Evolutionary conservation across 257 asterid genomes (phyloP).

Genomic region (Solanum gandarillasii): DNA sequence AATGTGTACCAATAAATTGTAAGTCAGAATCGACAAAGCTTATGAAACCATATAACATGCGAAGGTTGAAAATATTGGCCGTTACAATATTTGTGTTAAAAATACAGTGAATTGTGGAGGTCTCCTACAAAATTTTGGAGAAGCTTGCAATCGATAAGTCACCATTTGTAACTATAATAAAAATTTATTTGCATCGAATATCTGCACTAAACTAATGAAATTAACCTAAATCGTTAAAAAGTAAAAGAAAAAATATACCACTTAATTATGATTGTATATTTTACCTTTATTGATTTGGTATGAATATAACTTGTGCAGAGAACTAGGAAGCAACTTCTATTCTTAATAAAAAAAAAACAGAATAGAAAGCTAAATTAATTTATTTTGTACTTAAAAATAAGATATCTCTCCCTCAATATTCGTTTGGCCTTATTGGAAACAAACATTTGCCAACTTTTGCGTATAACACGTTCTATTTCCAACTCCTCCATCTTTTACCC

Average conservation of each 20-base stretch:
- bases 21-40: not conserved
- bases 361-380: not conserved
- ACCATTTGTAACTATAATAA: not conserved
- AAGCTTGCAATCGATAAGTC: not conserved
- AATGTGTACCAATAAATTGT: not conserved
- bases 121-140: not conserved
- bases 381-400: not conserved
- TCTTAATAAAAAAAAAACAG: too few species aligned
- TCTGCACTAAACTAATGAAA: not conserved
- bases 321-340: not conserved
- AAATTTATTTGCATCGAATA: not conserved
- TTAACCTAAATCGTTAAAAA: not conserved
- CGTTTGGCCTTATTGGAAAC: not conserved
- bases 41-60: not conserved
- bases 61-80: not conserved
- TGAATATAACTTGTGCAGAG: too few species aligned
- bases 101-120: not conserved
- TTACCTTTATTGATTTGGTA: too few species aligned
- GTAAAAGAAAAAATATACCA: too few species aligned
- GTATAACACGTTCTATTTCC: not conserved
- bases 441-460: not conserved
- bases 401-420: not conserved
- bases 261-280: too few species aligned
- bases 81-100: not conserved
- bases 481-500: not conserved